Percentiles rank a stretch among this genome's conserved stretches.
Conservation (phyloP, 495 filamentous ascomycete species). For the Aspergillus panamensis region DNA sequence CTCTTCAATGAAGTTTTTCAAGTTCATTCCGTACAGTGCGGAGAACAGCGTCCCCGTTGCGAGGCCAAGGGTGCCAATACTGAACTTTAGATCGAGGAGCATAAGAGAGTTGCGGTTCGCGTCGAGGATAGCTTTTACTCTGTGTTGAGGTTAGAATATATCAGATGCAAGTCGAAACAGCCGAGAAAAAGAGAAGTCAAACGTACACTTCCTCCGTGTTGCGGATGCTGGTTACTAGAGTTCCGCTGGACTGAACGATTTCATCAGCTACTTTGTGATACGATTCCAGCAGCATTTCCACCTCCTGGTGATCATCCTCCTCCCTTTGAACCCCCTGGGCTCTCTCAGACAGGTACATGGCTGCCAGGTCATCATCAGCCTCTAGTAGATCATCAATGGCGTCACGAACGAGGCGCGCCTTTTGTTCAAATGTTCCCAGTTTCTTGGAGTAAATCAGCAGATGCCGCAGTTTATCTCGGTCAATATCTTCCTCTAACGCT, state of each 20-base stretch:
- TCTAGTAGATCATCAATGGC: slow-evolving; percentile 96
- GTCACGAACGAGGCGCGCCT: slow-evolving; percentile 89
- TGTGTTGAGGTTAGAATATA: slow-evolving; percentile 27
- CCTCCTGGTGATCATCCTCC: slow-evolving; percentile 90
- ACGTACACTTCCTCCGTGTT: slow-evolving; percentile 97
- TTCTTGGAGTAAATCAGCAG: slow-evolving; percentile 92
- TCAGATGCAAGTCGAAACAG: slow-evolving; percentile 12
- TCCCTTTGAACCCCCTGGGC: slow-evolving; percentile 65
- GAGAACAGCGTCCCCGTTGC: slow-evolving; percentile 92
- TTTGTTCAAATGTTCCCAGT: slow-evolving; percentile 95
- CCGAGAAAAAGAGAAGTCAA: neutral
- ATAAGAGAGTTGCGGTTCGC: slow-evolving; percentile 97
- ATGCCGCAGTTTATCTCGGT: slow-evolving; percentile 85
- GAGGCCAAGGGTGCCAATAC: slow-evolving; percentile 87
- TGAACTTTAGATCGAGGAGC: slow-evolving; percentile 95
- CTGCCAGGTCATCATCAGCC: slow-evolving; percentile 90
- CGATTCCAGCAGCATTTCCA: slow-evolving; percentile 93
- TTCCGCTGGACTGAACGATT: slow-evolving; percentile 91
- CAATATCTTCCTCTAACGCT: slow-evolving; percentile 95
- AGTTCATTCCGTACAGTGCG: slow-evolving; percentile 97
- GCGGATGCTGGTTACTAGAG: slow-evolving; percentile 89
- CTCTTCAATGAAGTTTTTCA: slow-evolving; percentile 98
- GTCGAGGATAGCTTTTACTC: slow-evolving; percentile 94
- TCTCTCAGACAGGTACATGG: slow-evolving; percentile 94
- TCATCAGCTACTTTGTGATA: slow-evolving; percentile 98